Base-by-base conservation (phyloP, 2,329 filamentous ascomycete species). In the Ophiostoma populinum region DNA sequence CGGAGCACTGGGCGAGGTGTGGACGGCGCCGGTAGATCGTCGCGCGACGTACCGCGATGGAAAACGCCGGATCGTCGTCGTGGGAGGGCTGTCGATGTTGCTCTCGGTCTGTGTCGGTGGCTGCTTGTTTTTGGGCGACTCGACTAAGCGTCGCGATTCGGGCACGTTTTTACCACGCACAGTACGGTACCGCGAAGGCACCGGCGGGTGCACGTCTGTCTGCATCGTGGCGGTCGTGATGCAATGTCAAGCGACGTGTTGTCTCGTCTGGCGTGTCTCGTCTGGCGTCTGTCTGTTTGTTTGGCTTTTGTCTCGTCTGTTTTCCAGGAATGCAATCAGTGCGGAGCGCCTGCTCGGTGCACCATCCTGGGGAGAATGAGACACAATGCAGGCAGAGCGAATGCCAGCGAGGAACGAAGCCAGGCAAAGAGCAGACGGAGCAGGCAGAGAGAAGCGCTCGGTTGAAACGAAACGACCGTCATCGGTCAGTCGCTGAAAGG, bases 121-220 rank as follows among this genome's bases (percentile, higher is more conserved):
- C 15, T 15, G 17, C 11, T 4, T 5, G 6, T 12, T 10, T 26
- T 30, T n/a, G 21, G 13, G 20, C 20, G 25, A 37, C 35, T 38
- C 44, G 26, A 44, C 40, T 8, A 41, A 34, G 27, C 41, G 43
- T 17, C 47, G 38, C 21, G 47, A 41, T 32, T 48, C 46, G 7
- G 51, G 51, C 18, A 45, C 43, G 30, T 50, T 51, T 27, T 46
- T 50, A 35, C 49, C 50, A 36, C 51, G 47, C 25, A 53, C 36
- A 34, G 46, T 52, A 34, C 51, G 51, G 36, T 55, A 55, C 39
- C 53, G 48, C 22, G 53, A 54, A 36, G 52, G 46, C 40, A 42
- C 43, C 35, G 44, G 40, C 35, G 43, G 37, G 21, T 30, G 28
- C 5, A 35, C 28, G 22, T 42, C 41, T 8, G 41, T 37, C 7